Evolutionary conservation across 345 rosid genomes (phyloP).

Genomic region (Hypericum androsaemum): DNA sequence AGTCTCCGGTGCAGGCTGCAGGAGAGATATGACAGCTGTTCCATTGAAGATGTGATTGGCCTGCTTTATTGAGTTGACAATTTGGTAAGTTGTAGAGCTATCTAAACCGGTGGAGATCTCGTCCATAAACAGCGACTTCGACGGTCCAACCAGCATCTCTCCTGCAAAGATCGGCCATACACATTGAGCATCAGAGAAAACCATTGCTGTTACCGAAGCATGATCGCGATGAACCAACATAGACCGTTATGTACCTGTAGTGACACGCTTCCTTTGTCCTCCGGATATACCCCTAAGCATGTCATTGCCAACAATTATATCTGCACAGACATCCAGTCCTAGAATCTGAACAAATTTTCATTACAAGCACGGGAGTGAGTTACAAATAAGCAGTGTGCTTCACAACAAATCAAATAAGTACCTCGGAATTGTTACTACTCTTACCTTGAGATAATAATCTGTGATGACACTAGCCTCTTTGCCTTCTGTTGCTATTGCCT

Average conservation of each 20-base stretch:
- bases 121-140: conserved; percentile 7
- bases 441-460: neutral
- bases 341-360: neutral
- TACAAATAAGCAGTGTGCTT: too few relatives aligned
- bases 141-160: conserved; percentile 9
- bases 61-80: conserved; percentile 6
- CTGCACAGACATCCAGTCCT: conserved; percentile 8
- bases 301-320: conserved; percentile 4
- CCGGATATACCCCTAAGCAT: conserved; percentile 7
- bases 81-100: conserved; percentile 5
- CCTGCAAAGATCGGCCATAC: neutral
- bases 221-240: neutral
- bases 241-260: neutral
- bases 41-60: conserved; percentile 2
- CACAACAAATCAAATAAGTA: neutral
- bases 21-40: conserved; percentile 7
- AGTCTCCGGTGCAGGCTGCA: conserved; percentile 7
- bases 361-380: too few relatives aligned
- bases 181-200: neutral
- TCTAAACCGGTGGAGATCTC: conserved; percentile 8
- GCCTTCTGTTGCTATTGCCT: conserved; percentile 22
- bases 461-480: neutral
- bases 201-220: neutral
- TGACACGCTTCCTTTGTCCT: conserved; percentile 9
- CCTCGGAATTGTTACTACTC: neutral